Base-by-base conservation (phyloP, 768 basidiomycete genomes). In the Auricularia sp. region DNA sequence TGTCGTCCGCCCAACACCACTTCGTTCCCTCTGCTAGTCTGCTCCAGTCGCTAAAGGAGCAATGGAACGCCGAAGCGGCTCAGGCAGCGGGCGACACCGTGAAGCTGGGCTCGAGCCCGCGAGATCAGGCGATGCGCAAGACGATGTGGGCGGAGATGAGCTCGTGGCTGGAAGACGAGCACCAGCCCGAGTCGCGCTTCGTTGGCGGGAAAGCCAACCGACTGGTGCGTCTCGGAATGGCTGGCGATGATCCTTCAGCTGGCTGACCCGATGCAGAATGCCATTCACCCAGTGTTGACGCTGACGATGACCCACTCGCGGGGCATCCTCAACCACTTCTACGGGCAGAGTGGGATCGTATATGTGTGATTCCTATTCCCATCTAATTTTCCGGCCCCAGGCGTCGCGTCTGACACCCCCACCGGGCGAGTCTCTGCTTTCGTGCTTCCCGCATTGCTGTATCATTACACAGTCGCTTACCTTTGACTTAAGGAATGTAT, bases 1-100 rank as follows among this genome's bases (percentile, higher is more conserved):
- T 97, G 18, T 92, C 96, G 0, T 79, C 85, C 0, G 91, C 96
- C 0, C 97, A 98, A 71, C 93, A 98, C 67, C 83, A 79, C 51
- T 81, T 94, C 1, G 75, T 73, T 43, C 82, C 82, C 0, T 83
- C 85, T 0, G 68, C 74, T 0, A 62, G 72, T 2, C 72, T 78
- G 36, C 73, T 72, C 5, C 70, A 71, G 3, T 71, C 73, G 53
- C 67, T 85, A 7, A 68, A 69, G 3, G 67, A 59, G 0, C 69
- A 70, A 14, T 87, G 86, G 85, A 71, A 62, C 18, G 34, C 23
- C 4, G 23, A 33, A 6, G 33, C 36, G 11, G n/a, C 16, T 43
- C 47, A 11, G 10, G 34, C 39, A 33, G 33, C 35, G 39, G 53
- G 63, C 35, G 61, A 58, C 44, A 56, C 29, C 23, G 29, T 59